These are phyloP conservation scores for Peronospora belbahrii DNA, from an alignment of 352 stramenopile genomes.

Conservation along the genomic window DNA sequence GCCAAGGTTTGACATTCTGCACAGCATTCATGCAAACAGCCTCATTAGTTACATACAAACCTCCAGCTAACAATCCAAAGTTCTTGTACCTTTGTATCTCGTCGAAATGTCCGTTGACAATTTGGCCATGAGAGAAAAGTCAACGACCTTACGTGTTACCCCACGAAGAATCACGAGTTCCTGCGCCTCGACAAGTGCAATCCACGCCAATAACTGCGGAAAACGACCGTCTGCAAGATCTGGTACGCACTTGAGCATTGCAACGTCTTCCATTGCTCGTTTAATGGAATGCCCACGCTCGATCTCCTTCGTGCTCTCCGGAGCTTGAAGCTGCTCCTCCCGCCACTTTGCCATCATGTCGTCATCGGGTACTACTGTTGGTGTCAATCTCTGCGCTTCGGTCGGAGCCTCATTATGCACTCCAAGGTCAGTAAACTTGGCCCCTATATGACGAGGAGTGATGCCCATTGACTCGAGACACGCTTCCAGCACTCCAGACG, in stretches of 20 bases:
- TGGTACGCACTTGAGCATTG: constrained; percentile 36
- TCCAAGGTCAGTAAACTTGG: constrained; percentile 26
- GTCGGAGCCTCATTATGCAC: constrained; percentile 4
- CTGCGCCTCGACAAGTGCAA: constrained; percentile 54
- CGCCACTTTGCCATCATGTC: constrained; percentile 52
- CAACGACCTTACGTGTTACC: constrained; percentile 47
- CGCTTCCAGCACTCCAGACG: constrained; percentile 42
- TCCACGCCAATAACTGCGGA: constrained; percentile 43
- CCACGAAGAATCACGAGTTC: constrained; percentile 59
- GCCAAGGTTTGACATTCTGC: constrained; percentile 30
- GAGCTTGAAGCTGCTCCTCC: constrained; percentile 32
- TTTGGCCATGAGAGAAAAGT: constrained; percentile 63
- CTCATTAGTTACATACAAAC: neutral
- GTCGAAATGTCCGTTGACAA: constrained; percentile 46
- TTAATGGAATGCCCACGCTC: neutral
- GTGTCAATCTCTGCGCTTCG: neutral
- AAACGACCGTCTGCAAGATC: constrained; percentile 47
- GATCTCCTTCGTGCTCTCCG: neutral
- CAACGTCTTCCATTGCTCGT: constrained; percentile 20
- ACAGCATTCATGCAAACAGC: neutral
- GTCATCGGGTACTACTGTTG: constrained; percentile 17
- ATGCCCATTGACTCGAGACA: constrained; percentile 39
- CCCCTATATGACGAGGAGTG: constrained; percentile 25
- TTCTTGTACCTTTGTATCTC: constrained; percentile 36
- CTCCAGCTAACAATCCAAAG: neutral